Base-by-base conservation (phyloP, 306 rosid genomes). In the Acacia confusa region DNA sequence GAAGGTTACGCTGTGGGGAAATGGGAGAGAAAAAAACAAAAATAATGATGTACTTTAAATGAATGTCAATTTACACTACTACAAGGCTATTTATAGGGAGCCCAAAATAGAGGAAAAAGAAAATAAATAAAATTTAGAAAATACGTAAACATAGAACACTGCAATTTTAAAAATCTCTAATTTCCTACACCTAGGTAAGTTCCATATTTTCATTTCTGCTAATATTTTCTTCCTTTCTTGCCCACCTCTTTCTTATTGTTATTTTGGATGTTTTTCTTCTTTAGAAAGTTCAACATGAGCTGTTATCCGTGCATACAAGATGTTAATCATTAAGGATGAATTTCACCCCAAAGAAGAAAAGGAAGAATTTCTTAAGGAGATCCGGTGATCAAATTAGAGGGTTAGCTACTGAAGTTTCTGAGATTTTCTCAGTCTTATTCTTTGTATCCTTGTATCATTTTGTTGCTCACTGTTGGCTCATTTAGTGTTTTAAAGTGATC, bases 281-380 rank as follows among this genome's bases (percentile, higher is more conserved):
- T 60, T 75, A 94, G 98, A 92, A 90, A 91, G 98, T 94, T 77
- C 97, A 91, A 88, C 88, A 90, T 60, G 97, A 91, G 85, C 84
- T 95, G 43, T 65, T 91, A 83, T 84, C 85, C 41, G 89, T 84
- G 45, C 86, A 90, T 84, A 90, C 94, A 81, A 82, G 69, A 78
- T 85, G 3, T 92, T 90, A 50, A 81, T 74, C 85, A 90, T 89
- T 73, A 79, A 86, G 82, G 83, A 91, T 65, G 89, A 86, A 65
- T 84, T 85, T 75, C 75, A 73, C 25, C 80, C 81, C 0, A 88
- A 82, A 82, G 87, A 89, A 77, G 87, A 88, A 74, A 6, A 20
- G 0, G 86, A 82, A 75, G 86, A 82, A 84, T 84, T 76, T 83
- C 87, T 85, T 24, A 50, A 86, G 68, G 91, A 84, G 87, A 88